Evolutionary conservation across 2,329 filamentous ascomycete genomes (phyloP), one percentile per base, ranked within the genome.

Genomic region (Berkeleyomyces rouxiae): DNA sequence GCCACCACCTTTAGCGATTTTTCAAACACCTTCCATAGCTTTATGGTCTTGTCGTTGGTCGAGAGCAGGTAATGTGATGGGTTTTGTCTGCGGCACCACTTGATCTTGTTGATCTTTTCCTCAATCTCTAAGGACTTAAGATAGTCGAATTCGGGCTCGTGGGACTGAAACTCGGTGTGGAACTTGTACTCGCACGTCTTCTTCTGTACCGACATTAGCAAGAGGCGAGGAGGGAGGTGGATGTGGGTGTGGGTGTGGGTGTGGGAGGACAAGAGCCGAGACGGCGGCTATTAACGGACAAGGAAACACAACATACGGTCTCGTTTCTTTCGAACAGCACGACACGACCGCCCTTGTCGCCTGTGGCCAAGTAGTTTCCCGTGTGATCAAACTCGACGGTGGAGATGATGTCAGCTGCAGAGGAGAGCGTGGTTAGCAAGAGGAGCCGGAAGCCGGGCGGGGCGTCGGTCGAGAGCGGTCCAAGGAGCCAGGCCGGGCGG

Each of bases 21-120:
- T 77, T 99, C 93, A 70, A 97, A 99, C 59, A 99, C 92, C 75
- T 99, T 99, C 93, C 93, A 99, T 68, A 99, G 80, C 79, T 99
- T 99, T 82, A 99, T 99, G 49, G 93, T 99, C 80, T 99, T 99
- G 79, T 99, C 93, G 73, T 99, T 99, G 69, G 93, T 99, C 51
- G 93, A 97, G 63, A 99, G 83, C 61, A 99, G 84, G 75, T 96
- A 99, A 77, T 99, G 93, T 63, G 93, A 97, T 66, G 92, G 88
- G 79, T 99, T 99, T 76, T 97, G 92, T 76, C 93, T 86, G 72
- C 88, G 86, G 75, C 93, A 99, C 93, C 93, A 99, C 76, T 97
- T 99, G 78, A 99, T 99, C 81, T 99, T 99, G 82, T 99, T 99
- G 82, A 99, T 99, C 79, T 99, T 99, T 77, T 99, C 93, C 81